Evolutionary conservation across 2,329 filamentous ascomycete species (phyloP), one percentile per base, ranked within the genome.

Genomic region (Sporothrix dimorphospora): DNA sequence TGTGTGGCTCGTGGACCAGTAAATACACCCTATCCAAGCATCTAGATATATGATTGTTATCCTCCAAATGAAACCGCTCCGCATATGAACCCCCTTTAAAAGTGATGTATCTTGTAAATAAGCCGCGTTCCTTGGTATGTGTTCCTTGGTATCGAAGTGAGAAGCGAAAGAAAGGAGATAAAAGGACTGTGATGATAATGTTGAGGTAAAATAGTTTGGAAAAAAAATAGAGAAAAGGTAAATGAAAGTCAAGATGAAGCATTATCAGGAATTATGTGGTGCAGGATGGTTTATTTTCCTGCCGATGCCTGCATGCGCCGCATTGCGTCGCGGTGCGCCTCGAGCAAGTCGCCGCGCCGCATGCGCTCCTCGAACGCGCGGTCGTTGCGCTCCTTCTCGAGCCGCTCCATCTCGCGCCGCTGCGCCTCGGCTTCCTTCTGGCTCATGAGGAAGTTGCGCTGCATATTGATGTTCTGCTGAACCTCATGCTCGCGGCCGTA

Each of bases 291-390:
- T 63, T 40, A 51, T 40, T 70, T 69, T 11, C 38, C 38, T 7
- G 68, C 73, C 34, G 71, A 67, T 7, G 80, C 81, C 77, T 97
- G 94, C 90, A 98, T 92, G 79, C 86, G 90, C 74, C 92, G 86
- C 87, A 98, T 87, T 0, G 91, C 92, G 75, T 94, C 91, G 24
- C 91, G 87, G 79, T 98, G 94, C 27, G 90, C 86, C 61, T 92
- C 91, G 69, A 92, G 84, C 83, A 97, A 87, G 75, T 92, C 89
- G 0, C 91, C 90, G 19, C 88, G 89, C 70, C 93, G 86, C 92
- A 97, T 96, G 75, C 89, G 86, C 79, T 91, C 89, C 75, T 94
- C 91, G 77, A 94, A 90, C 49, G 86, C 85, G 67, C 87, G 87
- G 16, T 92, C 89, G 6, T 85, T 84, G 70, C 87, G 83, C 74